These are phyloP conservation scores for Coniophora puteana DNA, from an alignment of 1,284 basidiomycete species.

Conservation along the genomic window DNA sequence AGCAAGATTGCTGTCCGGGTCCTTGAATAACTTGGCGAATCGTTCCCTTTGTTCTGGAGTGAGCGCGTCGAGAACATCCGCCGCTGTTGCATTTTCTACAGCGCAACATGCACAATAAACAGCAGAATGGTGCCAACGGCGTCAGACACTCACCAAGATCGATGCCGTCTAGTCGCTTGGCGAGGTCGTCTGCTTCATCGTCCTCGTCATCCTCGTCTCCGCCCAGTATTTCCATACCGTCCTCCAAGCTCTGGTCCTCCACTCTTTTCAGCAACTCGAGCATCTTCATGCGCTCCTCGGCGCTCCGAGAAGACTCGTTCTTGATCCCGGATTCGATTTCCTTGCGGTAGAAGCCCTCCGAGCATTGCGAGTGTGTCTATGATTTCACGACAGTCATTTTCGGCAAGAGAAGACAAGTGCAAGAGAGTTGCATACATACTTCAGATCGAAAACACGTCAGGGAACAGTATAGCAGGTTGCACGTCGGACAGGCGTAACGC, in stretches of 20 bases:
- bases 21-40: constrained; percentile 53
- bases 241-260: constrained; percentile 52
- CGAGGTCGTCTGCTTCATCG: constrained; percentile 42
- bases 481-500: constrained; percentile 75
- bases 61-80: constrained; percentile 63
- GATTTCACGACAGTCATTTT: not conserved
- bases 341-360: constrained; percentile 72
- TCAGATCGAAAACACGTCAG: constrained; percentile 72
- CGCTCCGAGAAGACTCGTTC: constrained; percentile 45
- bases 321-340: constrained; percentile 63
- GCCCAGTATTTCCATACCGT: constrained; percentile 28
- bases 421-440: constrained; percentile 32
- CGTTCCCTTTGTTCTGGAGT: constrained; percentile 52
- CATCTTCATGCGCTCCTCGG: constrained; percentile 58
- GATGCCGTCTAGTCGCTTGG: constrained; percentile 47
- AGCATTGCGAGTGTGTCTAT: constrained; percentile 66
- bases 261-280: constrained; percentile 67
- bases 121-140: not conserved
- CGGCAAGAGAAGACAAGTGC: not conserved
- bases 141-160: constrained; percentile 53
- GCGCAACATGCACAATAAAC: constrained; percentile 3
- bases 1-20: constrained; percentile 56
- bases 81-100: constrained; percentile 49
- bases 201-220: constrained; percentile 37
- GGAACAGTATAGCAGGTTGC: constrained; percentile 79